A percentile compares a stretch with the other conserved stretches of the same genome.
phyloP scores from a whole-genome alignment of 2,329 filamentous ascomycete species.

The Alternaria triticina region DNA sequence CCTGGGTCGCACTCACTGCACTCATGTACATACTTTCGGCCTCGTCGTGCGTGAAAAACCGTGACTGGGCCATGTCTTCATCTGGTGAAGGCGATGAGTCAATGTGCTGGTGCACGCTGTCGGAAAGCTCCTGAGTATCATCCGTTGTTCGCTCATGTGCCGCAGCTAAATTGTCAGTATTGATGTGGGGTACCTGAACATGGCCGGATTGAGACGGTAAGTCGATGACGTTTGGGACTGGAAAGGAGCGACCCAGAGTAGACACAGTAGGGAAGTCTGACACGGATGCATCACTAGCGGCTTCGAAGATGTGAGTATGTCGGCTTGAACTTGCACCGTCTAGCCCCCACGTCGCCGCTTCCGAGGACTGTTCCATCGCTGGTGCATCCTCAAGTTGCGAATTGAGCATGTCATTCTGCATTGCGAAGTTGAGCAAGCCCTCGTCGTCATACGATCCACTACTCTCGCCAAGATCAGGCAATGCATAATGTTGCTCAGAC shows the following conservation, averaged over 20 bases:
- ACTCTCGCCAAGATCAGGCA: constrained; percentile 30
- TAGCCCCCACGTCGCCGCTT: constrained; percentile 8
- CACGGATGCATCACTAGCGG: constrained; percentile 24
- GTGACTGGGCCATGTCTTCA: constrained; percentile 58
- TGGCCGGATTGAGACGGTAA: constrained; percentile 17
- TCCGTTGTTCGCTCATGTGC: constrained; percentile 19
- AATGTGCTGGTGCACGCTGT: constrained; percentile 2
- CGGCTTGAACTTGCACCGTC: constrained; percentile 19
- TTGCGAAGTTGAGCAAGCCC: constrained; percentile 41
- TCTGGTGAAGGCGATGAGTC: constrained; percentile 13
- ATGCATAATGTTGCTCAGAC: constrained; percentile 13
- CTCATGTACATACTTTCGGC: constrained; percentile 90
- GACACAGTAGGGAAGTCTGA: constrained; percentile 33
- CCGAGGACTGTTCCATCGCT: constrained; percentile 5
- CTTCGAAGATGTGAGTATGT: constrained; percentile 14
- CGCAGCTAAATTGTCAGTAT: constrained; percentile 20
- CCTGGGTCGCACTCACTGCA: constrained; percentile 58
- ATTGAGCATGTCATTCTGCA: constrained; percentile 40
- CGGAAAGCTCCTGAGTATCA: constrained; percentile 4
- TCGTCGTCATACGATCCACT: constrained; percentile 45
- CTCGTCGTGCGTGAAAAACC: constrained; percentile 77
- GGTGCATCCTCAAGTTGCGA: constrained; percentile 27
- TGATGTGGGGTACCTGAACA: constrained; percentile 5
- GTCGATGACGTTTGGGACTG: constrained; percentile 5
- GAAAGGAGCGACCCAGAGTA: constrained; percentile 28